phyloP scores from a whole-genome alignment of 805 yeast species.

The Spathaspora girioi region DNA sequence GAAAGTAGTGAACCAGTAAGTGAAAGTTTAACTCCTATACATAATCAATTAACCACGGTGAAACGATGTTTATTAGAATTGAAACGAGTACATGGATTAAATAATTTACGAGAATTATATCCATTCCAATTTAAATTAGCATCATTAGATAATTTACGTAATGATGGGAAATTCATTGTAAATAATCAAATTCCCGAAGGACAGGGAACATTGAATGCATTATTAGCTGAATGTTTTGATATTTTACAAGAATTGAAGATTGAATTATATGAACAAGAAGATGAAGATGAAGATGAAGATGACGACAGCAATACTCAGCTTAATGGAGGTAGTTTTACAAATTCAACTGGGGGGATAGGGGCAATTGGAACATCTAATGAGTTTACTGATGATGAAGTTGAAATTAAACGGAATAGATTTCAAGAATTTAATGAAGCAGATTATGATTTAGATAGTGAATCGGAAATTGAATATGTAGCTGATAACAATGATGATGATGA shows the following conservation, averaged over 20 bases:
- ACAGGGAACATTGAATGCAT: slow-evolving; percentile 90
- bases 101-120: slow-evolving; percentile 82
- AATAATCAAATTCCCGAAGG: slow-evolving; percentile 95
- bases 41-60: slow-evolving; percentile 89
- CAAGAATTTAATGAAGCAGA: slow-evolving; percentile 45
- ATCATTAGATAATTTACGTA: slow-evolving; percentile 78
- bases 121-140: slow-evolving; percentile 96
- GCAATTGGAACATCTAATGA: slow-evolving; percentile 21
- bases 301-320: slow-evolving; percentile 1
- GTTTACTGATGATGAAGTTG: slow-evolving; percentile 43
- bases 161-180: slow-evolving; percentile 88
- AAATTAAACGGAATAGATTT: slow-evolving; percentile 39
- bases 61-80: slow-evolving; percentile 86
- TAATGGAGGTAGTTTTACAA: slow-evolving; percentile 9
- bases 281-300: slow-evolving; percentile 16
- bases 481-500: slow-evolving; percentile 26
- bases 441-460: slow-evolving; percentile 37
- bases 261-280: slow-evolving; percentile 68
- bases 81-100: slow-evolving; percentile 88
- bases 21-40: slow-evolving; percentile 89
- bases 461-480: slow-evolving; percentile 28
- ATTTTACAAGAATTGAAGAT: slow-evolving; percentile 86
- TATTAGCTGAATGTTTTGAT: slow-evolving; percentile 92
- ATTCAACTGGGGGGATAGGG: slow-evolving; percentile 6
- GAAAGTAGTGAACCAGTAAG: slow-evolving; percentile 94